Evolutionary conservation across 768 basidiomycete species (phyloP).

Genomic region (Lyophyllum shimeji): DNA sequence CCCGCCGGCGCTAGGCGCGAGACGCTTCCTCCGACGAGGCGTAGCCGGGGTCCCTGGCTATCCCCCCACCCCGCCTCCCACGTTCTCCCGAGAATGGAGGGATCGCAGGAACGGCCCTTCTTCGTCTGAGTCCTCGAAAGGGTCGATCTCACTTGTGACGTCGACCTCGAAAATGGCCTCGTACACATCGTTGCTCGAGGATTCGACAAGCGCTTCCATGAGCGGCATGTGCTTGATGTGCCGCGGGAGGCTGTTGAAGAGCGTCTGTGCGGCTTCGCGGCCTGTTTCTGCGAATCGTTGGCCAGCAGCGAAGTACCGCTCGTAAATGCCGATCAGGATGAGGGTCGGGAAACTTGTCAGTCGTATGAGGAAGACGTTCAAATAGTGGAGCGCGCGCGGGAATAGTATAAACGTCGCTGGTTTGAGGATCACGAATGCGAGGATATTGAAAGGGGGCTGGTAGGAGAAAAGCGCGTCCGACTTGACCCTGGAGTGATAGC

Average conservation of each 20-base stretch:
- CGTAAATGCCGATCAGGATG: conserved; percentile 74
- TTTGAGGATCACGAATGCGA: conserved; percentile 79
- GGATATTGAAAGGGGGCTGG: conserved; percentile 85
- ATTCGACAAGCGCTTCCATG: conserved; percentile 75
- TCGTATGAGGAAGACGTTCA: conserved; percentile 85
- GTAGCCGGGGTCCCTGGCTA: conserved; percentile 19
- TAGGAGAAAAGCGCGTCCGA: conserved; percentile 90
- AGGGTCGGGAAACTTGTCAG: conserved; percentile 82
- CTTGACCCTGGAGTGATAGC: conserved; percentile 60
- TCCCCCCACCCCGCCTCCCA: conserved; percentile 10
- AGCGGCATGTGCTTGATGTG: conserved; percentile 74
- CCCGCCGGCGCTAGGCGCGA: conserved; percentile 20
- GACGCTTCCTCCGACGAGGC: conserved; percentile 24
- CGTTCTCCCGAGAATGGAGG: conserved; percentile 36
- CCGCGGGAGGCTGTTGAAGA: conserved; percentile 68
- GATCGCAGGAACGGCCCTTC: conserved; percentile 40
- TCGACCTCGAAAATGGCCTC: conserved; percentile 82
- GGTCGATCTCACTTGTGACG: conserved; percentile 40
- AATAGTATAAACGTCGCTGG: conserved; percentile 75
- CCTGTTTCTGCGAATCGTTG: conserved; percentile 50
- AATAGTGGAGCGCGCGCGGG: conserved; percentile 76
- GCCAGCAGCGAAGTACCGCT: conserved; percentile 63
- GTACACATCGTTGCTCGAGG: conserved; percentile 62
- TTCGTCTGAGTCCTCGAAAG: conserved; percentile 52
- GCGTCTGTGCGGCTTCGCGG: conserved; percentile 48